phyloP scores from a whole-genome alignment of 176 grass and related monocot genomes.

The Bolboschoenus planiculmis region DNA sequence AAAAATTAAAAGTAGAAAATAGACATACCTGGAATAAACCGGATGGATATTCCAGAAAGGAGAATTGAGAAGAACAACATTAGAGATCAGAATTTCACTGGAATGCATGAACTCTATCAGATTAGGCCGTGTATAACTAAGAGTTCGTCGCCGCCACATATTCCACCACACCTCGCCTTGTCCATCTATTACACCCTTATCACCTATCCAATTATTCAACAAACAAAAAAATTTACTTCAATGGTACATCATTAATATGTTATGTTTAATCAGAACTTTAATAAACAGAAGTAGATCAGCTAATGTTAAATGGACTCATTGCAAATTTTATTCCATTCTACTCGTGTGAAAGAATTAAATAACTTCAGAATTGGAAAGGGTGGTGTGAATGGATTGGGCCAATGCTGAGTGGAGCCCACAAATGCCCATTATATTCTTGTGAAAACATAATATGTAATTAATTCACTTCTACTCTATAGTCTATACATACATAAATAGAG shows the following conservation, averaged over 20 bases:
- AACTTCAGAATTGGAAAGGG: neutral
- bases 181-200: slow-evolving; percentile 64
- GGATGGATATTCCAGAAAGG: slow-evolving; percentile 97
- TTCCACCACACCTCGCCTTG: slow-evolving; percentile 97
- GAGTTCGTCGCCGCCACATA: slow-evolving; percentile 67
- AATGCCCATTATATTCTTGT: neutral
- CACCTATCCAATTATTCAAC: slow-evolving; percentile 34
- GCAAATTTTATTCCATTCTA: neutral
- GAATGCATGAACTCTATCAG: slow-evolving; percentile 84
- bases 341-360: neutral
- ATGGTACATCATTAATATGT: neutral
- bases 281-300: neutral
- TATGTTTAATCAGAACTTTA: neutral
- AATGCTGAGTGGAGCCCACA: neutral
- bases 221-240: neutral
- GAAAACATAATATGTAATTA: neutral
- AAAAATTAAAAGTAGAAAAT: neutral
- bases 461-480: neutral
- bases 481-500: neutral
- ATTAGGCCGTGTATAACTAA: slow-evolving; percentile 58
- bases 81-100: slow-evolving; percentile 67
- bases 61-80: slow-evolving; percentile 68
- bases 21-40: slow-evolving; percentile 62
- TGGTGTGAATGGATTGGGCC: neutral
- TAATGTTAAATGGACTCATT: neutral